These are phyloP conservation scores for Lobulomyces angularis DNA, from an alignment of 192 early-diverging fungal genomes.

Conservation along the genomic window DNA sequence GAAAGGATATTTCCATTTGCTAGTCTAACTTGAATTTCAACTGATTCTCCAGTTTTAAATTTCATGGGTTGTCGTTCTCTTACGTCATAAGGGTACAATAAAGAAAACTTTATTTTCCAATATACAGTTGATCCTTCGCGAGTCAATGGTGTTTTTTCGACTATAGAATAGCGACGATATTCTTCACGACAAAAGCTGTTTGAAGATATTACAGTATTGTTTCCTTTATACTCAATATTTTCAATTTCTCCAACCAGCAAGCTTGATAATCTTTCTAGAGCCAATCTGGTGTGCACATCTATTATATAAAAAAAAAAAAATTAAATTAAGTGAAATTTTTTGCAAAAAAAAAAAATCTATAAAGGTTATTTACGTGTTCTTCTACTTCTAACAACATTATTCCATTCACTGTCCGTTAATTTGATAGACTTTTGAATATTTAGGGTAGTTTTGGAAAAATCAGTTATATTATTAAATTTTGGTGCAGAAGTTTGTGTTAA, in stretches of 20 bases:
- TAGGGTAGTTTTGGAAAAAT: too few relatives aligned
- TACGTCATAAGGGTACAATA: conserved; percentile 15
- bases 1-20: conserved; percentile 5
- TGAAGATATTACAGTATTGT: neutral
- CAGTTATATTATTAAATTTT: too few relatives aligned
- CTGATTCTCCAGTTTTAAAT: conserved; percentile 15
- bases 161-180: conserved; percentile 13
- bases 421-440: too few relatives aligned
- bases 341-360: too few relatives aligned
- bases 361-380: too few relatives aligned
- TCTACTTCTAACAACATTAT: conserved; percentile 8
- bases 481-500: too few relatives aligned
- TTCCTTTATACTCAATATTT: neutral
- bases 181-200: too few relatives aligned
- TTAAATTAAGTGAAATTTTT: too few relatives aligned
- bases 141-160: conserved; percentile 1
- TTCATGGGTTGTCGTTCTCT: conserved; percentile 2
- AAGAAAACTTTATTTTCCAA: conserved; percentile 9
- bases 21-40: conserved; percentile 16
- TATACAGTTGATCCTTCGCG: conserved; percentile 6
- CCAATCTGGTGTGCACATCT: conserved; percentile 18
- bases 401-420: too few relatives aligned
- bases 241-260: conserved; percentile 17
- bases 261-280: conserved; percentile 8
- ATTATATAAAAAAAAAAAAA: too few relatives aligned